Percentiles rank a stretch among this genome's conserved stretches.
These are phyloP conservation scores for Botrytis medusae DNA, from an alignment of 2,329 filamentous ascomycete genomes.

Conservation along the genomic window DNA sequence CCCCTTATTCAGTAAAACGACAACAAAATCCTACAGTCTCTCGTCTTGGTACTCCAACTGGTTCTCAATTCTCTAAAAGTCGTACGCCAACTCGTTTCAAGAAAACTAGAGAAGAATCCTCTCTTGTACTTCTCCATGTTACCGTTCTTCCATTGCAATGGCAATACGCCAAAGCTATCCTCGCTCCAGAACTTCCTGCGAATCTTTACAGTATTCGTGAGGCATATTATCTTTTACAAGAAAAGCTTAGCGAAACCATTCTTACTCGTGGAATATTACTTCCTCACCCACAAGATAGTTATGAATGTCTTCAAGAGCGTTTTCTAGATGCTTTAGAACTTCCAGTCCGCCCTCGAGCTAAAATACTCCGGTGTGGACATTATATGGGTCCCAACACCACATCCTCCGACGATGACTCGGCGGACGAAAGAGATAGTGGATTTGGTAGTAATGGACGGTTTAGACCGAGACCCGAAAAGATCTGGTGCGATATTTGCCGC, in stretches of 20 bases:
- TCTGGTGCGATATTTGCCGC: slow-evolving; percentile 40
- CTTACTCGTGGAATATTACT: slow-evolving; percentile 72
- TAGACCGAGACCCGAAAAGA: slow-evolving; percentile 21
- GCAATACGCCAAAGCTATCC: slow-evolving; percentile 59
- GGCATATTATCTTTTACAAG: slow-evolving; percentile 66
- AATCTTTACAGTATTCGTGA: slow-evolving; percentile 55
- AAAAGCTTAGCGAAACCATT: slow-evolving; percentile 71
- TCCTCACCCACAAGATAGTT: slow-evolving; percentile 76
- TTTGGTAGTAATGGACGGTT: slow-evolving; percentile 17
- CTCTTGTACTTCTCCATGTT: slow-evolving; percentile 75
- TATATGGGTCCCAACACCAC: slow-evolving; percentile 58
- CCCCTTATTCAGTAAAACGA: slow-evolving; percentile 55
- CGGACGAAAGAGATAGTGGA: slow-evolving; percentile 25
- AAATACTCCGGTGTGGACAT: slow-evolving; percentile 74
- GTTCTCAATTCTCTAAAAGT: slow-evolving; percentile 31
- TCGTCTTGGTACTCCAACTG: slow-evolving; percentile 54
- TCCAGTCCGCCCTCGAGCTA: slow-evolving; percentile 60
- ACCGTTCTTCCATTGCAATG: slow-evolving; percentile 71
- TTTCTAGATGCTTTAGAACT: slow-evolving; percentile 74
- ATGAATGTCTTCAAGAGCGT: slow-evolving; percentile 75
- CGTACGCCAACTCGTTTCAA: slow-evolving; percentile 58
- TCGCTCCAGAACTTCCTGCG: slow-evolving; percentile 46
- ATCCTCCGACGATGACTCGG: slow-evolving; percentile 37
- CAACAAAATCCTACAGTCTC: slow-evolving; percentile 49
- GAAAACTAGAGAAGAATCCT: slow-evolving; percentile 56